Percentiles rank a stretch among this genome's conserved stretches.
phyloP scores from a whole-genome alignment of 768 basidiomycete species.

The Piloderma croceum region DNA sequence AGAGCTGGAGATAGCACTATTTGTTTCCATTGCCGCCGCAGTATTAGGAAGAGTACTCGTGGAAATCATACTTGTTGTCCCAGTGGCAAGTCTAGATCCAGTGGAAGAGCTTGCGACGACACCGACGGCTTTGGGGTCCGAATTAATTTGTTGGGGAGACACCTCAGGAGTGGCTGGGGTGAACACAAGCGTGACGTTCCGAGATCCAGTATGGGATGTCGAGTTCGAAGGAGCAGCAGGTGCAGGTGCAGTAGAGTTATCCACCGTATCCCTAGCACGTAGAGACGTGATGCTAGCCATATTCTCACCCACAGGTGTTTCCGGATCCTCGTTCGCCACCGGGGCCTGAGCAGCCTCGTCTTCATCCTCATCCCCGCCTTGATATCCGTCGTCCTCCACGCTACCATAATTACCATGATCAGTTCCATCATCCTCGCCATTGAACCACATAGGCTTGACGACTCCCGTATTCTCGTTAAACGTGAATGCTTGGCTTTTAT shows the following conservation, averaged over 20 bases:
- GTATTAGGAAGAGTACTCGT: conserved; percentile 14
- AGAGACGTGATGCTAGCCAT: no score
- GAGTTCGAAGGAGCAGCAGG: conserved; percentile 10
- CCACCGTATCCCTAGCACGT: conserved; percentile 1
- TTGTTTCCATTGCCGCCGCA: conserved; percentile 15
- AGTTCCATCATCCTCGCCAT: conserved; percentile 22
- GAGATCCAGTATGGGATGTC: conserved; percentile 1
- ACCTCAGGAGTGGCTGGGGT: conserved; percentile 33
- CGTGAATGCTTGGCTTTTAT: conserved; percentile 54
- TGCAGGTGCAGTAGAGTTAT: conserved; percentile 10
- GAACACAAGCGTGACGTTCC: conserved; percentile 52
- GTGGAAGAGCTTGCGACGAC: conserved; percentile 10
- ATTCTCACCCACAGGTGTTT: conserved; percentile 6
- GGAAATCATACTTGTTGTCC: conserved; percentile 22
- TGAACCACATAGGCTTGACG: conserved; percentile 49
- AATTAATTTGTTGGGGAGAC: no score
- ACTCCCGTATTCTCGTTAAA: conserved; percentile 44
- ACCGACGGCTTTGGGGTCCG: conserved; percentile 16
- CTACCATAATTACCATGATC: conserved; percentile 1
- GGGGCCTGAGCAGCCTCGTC: neutral
- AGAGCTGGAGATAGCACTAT: conserved; percentile 2
- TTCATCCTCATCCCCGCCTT: conserved; percentile 6
- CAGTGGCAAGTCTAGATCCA: conserved; percentile 19
- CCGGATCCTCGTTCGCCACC: conserved; percentile 1
- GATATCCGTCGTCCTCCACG: conserved; percentile 2